These are phyloP conservation scores for Podaxis sp. DNA, from an alignment of 768 basidiomycete species.

Conservation along the genomic window DNA sequence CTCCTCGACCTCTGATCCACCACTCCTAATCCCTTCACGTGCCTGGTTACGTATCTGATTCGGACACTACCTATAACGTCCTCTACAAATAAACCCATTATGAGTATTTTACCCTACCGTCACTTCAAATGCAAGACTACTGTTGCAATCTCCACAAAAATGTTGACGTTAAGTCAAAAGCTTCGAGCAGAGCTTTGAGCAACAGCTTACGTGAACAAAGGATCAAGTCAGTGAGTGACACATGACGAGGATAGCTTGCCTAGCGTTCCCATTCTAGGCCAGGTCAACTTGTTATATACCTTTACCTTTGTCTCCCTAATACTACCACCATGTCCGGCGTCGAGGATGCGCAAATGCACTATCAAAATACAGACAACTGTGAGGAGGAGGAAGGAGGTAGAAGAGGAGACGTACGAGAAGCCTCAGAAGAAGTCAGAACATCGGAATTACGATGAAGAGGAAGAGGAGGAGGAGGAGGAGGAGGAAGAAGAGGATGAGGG, in stretches of 20 bases:
- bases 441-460: constrained; percentile 34
- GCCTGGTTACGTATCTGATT: too few relatives aligned
- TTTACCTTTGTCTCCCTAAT: constrained; percentile 13
- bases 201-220: neutral
- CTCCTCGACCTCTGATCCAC: too few relatives aligned
- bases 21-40: too few relatives aligned
- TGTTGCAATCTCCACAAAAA: neutral
- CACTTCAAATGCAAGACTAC: too few relatives aligned
- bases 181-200: neutral
- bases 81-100: too few relatives aligned
- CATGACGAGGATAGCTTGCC: constrained; percentile 9
- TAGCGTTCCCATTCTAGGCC: neutral
- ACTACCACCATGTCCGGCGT: constrained; percentile 46
- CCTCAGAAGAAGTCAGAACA: constrained; percentile 28
- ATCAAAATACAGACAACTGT: constrained; percentile 47
- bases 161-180: neutral
- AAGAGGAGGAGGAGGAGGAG: constrained; percentile 41
- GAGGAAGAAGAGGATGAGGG: constrained; percentile 60
- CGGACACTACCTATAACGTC: too few relatives aligned
- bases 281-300: neutral
- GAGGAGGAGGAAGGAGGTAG: constrained; percentile 41
- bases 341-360: constrained; percentile 35
- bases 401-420: constrained; percentile 37
- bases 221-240: neutral
- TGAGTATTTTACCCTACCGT: too few relatives aligned